A percentile compares a stretch with the other conserved stretches of the same genome.
Conservation (phyloP, 306 rosid genomes). For the Gastrolobium bilobum region DNA sequence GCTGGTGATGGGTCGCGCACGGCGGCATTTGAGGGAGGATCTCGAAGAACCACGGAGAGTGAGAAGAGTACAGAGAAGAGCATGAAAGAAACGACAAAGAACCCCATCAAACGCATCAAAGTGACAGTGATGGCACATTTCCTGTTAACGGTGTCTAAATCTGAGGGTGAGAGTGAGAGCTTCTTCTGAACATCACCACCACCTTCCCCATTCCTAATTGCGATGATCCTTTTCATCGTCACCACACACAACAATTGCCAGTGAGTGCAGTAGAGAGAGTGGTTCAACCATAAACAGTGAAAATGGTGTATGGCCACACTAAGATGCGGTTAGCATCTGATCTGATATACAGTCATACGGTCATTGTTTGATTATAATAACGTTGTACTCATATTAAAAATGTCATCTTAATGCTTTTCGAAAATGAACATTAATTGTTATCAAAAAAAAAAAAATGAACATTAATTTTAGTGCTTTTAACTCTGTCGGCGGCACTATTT, state of each 20-base stretch:
- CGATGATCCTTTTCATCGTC: slow-evolving; percentile 67
- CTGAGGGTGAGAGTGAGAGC: slow-evolving; percentile 27
- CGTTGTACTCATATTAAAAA: background rate
- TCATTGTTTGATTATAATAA: background rate
- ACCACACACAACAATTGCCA: background rate
- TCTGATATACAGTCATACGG: background rate
- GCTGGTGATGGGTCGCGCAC: slow-evolving; percentile 44
- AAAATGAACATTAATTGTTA: background rate
- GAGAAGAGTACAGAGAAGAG: slow-evolving; percentile 81
- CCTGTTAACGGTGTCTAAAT: slow-evolving; percentile 47
- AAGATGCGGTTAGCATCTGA: background rate
- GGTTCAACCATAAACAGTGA: background rate
- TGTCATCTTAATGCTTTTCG: background rate
- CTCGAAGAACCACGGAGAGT: slow-evolving; percentile 72
- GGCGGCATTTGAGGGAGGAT: slow-evolving; percentile 79
- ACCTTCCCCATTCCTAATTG: slow-evolving; percentile 46
- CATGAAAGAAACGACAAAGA: slow-evolving; percentile 68
- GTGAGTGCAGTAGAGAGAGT: background rate
- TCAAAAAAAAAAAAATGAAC: no score
- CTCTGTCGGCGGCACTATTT: slow-evolving; percentile 23
- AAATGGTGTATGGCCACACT: background rate
- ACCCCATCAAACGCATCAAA: slow-evolving; percentile 68
- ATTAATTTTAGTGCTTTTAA: background rate
- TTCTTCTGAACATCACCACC: slow-evolving; percentile 44
- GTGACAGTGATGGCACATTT: slow-evolving; percentile 47